Base-by-base conservation (phyloP, 2,329 filamentous ascomycete genomes). In the Cercospora nicotianae region DNA sequence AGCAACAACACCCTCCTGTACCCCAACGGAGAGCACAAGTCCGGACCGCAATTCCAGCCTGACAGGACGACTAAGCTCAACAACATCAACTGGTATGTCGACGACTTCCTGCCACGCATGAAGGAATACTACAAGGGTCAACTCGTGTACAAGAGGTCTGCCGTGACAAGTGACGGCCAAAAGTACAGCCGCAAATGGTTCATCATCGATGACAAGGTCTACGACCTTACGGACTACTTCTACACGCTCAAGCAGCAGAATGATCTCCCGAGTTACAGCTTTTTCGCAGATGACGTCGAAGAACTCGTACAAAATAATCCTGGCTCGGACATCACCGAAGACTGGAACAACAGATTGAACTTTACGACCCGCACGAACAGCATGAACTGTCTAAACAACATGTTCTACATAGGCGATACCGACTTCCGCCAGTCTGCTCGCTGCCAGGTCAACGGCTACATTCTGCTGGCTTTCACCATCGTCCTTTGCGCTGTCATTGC, bases 181-280 rank as follows among this genome's bases (percentile, higher is more conserved):
- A 81, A 91, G 36, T 80, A 89, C 16, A 85, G 88, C 64, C 90
- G 91, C 73, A 86, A 87, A 76, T 98, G 95, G 93, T 90, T 92
- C 70, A 90, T 91, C 64, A 87, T 96, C 69, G 84, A 92, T 31
- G 84, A 89, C 64, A 86, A 86, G 62, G 85, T 99, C 20, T 98
- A 95, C 77, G 96, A 99, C 77, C 81, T 99, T 64, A 96, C 92
- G 0, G 88, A 98, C 78, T 99, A 99, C 81, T 94, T 94, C 80
- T 84, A 93, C 76, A 97, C 93, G 0, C 80, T 89, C 51, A 82
- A 90, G 8, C 72, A 83, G n/a, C 61, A 75, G 20, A 84, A 89
- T 72, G 83, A 89, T 64, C 74, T 83, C 5, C 75, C 80, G 0
- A 76, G 78, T 0, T 96, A 92, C 80, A 79, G 85, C 9, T 98